Percentiles rank a stretch among this genome's conserved stretches.
These are phyloP conservation scores for Blepharisma japonicum DNA, from an alignment of 73 alveolate species.

Conservation along the genomic window DNA sequence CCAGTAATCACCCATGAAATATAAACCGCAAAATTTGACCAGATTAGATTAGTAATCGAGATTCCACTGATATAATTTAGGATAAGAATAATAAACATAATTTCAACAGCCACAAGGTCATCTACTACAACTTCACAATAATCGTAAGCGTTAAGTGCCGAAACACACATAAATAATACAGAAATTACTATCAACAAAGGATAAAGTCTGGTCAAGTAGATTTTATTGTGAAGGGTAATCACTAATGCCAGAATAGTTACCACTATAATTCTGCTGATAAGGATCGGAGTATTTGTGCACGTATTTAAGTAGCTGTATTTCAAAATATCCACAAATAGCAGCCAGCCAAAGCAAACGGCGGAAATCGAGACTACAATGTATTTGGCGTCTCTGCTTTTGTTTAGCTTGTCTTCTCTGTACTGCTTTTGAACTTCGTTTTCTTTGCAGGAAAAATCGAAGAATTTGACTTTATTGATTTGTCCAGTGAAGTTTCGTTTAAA, in stretches of 20 bases:
- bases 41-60: background rate
- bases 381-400: background rate
- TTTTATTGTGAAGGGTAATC: background rate
- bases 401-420: background rate
- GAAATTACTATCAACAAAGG: no score
- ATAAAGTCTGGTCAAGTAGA: background rate
- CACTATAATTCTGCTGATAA: background rate
- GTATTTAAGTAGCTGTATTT: background rate
- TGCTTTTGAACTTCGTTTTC: background rate
- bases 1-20: background rate
- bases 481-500: background rate
- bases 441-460: background rate
- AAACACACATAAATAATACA: no score
- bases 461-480: background rate
- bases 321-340: background rate
- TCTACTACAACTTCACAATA: background rate
- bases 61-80: background rate
- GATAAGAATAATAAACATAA: background rate
- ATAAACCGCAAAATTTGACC: background rate
- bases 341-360: no score
- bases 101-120: conserved; percentile 1
- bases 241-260: background rate
- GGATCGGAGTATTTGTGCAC: background rate
- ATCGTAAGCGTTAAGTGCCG: background rate
- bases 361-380: no score